Conservation (phyloP, 192 early-diverging fungal genomes). For the Linnemannia zychae region DNA sequence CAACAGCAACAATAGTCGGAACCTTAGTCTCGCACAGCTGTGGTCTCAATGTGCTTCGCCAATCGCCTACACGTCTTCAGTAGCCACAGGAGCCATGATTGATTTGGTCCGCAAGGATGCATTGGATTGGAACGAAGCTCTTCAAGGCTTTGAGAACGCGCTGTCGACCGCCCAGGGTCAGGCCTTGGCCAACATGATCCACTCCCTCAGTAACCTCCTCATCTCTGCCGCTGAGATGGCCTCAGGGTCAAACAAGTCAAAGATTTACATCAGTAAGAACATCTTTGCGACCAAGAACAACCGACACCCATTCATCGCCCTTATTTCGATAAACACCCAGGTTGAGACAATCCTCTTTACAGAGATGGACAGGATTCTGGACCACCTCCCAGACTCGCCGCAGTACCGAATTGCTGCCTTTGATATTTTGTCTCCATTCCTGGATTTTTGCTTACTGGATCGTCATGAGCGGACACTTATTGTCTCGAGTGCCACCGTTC, state of each 20-base stretch:
- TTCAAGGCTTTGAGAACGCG: slow-evolving; percentile 51
- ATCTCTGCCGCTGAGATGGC: slow-evolving; percentile 32
- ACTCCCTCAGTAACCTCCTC: slow-evolving; percentile 30
- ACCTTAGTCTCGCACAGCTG: slow-evolving; percentile 39
- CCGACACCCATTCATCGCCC: slow-evolving; percentile 45
- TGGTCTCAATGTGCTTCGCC: slow-evolving; percentile 47
- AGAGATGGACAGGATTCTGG: slow-evolving; percentile 39
- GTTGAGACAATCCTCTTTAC: slow-evolving; percentile 27
- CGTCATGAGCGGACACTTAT: slow-evolving; percentile 25
- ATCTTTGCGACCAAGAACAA: slow-evolving; percentile 43
- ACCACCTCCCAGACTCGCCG: slow-evolving; percentile 25
- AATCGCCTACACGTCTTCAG: slow-evolving; percentile 35
- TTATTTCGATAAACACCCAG: slow-evolving; percentile 24
- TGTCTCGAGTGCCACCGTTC: slow-evolving; percentile 17
- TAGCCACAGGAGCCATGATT: slow-evolving; percentile 29
- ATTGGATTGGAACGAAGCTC: slow-evolving; percentile 40
- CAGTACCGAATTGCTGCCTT: slow-evolving; percentile 29
- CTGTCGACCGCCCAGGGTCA: slow-evolving; percentile 29
- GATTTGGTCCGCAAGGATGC: slow-evolving; percentile 22
- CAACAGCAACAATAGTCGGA: slow-evolving; percentile 12
- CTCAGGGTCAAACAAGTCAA: neutral
- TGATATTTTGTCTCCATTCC: slow-evolving; percentile 34
- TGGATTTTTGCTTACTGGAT: slow-evolving; percentile 49
- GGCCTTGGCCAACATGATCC: slow-evolving; percentile 39
- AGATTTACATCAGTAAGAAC: slow-evolving; percentile 1